These are phyloP conservation scores for Glonium stellatum DNA, from an alignment of 495 filamentous ascomycete species.

Conservation along the genomic window DNA sequence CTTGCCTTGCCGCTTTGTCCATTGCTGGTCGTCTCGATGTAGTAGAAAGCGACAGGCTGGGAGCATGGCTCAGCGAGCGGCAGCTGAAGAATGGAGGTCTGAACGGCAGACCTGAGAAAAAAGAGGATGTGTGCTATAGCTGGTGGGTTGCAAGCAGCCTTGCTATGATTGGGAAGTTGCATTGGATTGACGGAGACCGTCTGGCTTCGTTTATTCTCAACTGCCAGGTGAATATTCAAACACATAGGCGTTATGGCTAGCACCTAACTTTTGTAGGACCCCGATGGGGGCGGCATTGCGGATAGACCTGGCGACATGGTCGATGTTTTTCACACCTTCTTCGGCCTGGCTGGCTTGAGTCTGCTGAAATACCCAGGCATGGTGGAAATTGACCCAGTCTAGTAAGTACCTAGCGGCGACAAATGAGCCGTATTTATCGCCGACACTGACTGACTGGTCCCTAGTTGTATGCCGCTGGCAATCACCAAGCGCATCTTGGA, in stretches of 20 bases:
- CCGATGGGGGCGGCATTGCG: constrained; percentile 74
- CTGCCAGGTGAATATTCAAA: constrained; percentile 57
- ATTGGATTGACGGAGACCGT: constrained; percentile 84
- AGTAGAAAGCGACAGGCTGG: constrained; percentile 74
- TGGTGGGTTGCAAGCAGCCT: constrained; percentile 95
- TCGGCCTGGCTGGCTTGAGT: constrained; percentile 83
- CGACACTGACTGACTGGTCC: constrained; percentile 7
- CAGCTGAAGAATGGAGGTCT: constrained; percentile 82
- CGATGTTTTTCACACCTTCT: constrained; percentile 92
- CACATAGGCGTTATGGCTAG: not conserved
- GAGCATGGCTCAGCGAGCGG: constrained; percentile 85
- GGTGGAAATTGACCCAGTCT: constrained; percentile 75
- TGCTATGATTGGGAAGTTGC: constrained; percentile 75
- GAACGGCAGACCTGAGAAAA: constrained; percentile 91
- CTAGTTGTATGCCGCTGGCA: constrained; percentile 37
- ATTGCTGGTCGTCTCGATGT: constrained; percentile 78
- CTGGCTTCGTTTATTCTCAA: constrained; percentile 72
- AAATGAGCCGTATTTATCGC: not conserved
- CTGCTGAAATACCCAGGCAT: constrained; percentile 69
- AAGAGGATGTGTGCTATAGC: constrained; percentile 95
- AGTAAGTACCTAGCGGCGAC: constrained; percentile 48
- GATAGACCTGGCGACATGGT: constrained; percentile 91
- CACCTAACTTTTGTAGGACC: constrained; percentile 50
- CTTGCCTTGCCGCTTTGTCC: constrained; percentile 80
- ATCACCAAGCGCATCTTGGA: constrained; percentile 27